Evolutionary conservation across 2,329 filamentous ascomycete genomes (phyloP), one percentile per base, ranked within the genome.

Genomic region (Dactylella cylindrospora): DNA sequence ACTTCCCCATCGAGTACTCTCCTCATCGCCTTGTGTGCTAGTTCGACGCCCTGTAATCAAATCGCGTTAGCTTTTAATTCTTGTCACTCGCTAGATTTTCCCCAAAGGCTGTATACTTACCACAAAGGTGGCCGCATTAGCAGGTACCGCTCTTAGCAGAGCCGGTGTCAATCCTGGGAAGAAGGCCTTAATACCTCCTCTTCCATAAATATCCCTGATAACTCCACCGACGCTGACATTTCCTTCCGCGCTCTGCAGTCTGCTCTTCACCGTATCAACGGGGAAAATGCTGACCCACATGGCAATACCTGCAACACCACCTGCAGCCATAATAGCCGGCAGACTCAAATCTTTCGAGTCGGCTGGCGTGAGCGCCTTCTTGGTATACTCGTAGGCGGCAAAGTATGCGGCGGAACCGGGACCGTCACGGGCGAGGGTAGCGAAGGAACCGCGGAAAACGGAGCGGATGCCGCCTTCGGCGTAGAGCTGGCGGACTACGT

Each of bases 231-330:
- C 82, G 0, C 86, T 88, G 43, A 90, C 84, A 68, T 85, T 85
- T 41, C 89, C 90, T 70, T 93, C 87, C 33, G 89, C 89, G 35
- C 88, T 95, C 79, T 98, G 93, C 72, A 98, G 76, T 29, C 90
- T 80, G 66, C 85, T 90, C 82, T 98, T 98, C 76, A 98, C 84
- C 0, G 93, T 98, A 71, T 98, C 93, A 66, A 98, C 81, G 17
- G 93, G 93, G 81, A 98, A 98, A 33, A 98, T 90, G 49, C 93
- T 90, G 68, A 96, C 93, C 93, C 93, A 98, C 93, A 98, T 98
- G 65, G 93, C 93, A 20, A 98, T 82, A 71, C 93, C 93, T 0
- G 93, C 93, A 3, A 85, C 87, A 65, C 88, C 93, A 69, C 93
- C 93, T 1, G 93, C 93, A 22, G 83, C 81, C 69, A 90, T 88